phyloP scores from a whole-genome alignment of 2,329 filamentous ascomycete species.

The Apiospora saccharicola region DNA sequence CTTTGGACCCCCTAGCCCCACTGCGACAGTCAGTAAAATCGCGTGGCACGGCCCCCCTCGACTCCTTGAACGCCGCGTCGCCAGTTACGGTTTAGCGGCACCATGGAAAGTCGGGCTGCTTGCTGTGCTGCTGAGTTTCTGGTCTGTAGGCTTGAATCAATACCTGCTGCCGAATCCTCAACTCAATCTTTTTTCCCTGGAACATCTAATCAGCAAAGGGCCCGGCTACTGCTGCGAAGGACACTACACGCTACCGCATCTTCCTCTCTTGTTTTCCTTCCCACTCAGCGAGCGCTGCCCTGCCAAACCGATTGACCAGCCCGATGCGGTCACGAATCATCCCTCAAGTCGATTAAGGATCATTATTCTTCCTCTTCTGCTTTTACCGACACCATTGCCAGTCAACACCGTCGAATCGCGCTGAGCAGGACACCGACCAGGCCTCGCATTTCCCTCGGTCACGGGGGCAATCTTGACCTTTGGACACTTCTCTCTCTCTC shows the following conservation, averaged over 20 bases:
- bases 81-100: conserved; percentile 4
- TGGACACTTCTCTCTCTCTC: background rate
- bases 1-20: background rate
- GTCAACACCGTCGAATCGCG: conserved; percentile 3
- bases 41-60: background rate
- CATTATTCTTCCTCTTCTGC: background rate
- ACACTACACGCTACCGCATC: conserved; percentile 15
- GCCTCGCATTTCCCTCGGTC: conserved; percentile 17
- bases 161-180: conserved; percentile 18
- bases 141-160: conserved; percentile 12
- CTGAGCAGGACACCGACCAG: background rate
- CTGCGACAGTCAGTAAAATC: background rate
- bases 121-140: background rate
- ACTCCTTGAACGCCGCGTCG: conserved; percentile 14
- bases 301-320: conserved; percentile 11
- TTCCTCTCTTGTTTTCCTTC: conserved; percentile 17
- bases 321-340: conserved; percentile 20
- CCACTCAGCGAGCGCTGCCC: conserved; percentile 5
- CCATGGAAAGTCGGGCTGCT: background rate
- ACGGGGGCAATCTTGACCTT: conserved; percentile 25
- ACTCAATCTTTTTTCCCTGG: conserved; percentile 5
- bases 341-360: conserved; percentile 20
- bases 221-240: conserved; percentile 18
- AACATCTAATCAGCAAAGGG: conserved; percentile 21
- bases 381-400: conserved; percentile 4